Conservation (phyloP, 1,139 yeast species). For the Candida glucosophila region DNA sequence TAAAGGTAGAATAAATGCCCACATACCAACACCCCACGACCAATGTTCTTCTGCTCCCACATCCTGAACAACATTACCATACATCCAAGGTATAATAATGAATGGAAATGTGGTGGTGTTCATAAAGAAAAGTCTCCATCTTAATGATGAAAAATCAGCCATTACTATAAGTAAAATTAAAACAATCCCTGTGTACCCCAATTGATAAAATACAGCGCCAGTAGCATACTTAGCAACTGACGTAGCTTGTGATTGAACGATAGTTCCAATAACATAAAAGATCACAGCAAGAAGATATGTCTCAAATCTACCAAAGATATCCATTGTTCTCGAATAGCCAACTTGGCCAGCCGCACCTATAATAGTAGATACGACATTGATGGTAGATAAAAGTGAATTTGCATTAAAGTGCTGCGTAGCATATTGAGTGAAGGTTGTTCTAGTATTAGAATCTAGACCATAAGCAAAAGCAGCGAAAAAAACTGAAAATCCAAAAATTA, state of each 20-base stretch:
- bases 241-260: conserved; percentile 54
- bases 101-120: conserved; percentile 55
- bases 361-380: conserved; percentile 41
- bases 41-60: conserved; percentile 4
- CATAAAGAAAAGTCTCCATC: conserved; percentile 53
- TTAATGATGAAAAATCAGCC: conserved; percentile 47
- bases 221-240: conserved; percentile 55
- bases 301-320: conserved; percentile 53
- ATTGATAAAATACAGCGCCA: conserved; percentile 55
- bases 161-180: conserved; percentile 41
- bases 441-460: conserved; percentile 7
- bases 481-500: conserved; percentile 12
- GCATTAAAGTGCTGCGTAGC: conserved; percentile 45
- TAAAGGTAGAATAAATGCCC: conserved; percentile 33
- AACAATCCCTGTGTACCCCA: conserved; percentile 55
- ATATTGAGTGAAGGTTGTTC: conserved; percentile 8
- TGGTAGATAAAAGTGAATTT: conserved; percentile 54
- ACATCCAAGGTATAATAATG: conserved; percentile 61
- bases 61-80: conserved; percentile 39
- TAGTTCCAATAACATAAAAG: conserved; percentile 54
- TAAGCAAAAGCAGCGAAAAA: conserved; percentile 23
- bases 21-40: conserved; percentile 27
- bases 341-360: conserved; percentile 42
- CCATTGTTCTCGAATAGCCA: conserved; percentile 51
- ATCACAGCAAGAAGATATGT: conserved; percentile 40